phyloP scores from a whole-genome alignment of 176 grass and related monocot species.

The Eragrostis curvula region DNA sequence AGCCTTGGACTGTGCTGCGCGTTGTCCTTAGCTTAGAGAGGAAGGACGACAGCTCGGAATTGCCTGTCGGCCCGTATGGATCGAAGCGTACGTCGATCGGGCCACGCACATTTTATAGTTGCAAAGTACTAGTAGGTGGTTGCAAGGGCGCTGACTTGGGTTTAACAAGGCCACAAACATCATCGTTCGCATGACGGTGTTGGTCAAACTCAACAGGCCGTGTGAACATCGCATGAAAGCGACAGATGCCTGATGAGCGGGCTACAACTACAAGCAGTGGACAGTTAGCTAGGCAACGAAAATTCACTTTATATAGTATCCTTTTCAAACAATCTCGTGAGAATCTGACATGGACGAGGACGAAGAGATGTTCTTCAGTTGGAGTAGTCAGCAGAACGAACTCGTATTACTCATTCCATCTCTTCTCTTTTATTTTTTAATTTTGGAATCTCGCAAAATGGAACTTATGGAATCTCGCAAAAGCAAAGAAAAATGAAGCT shows the following conservation, averaged over 20 bases:
- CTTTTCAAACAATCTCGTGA: background rate
- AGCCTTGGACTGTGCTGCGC: constrained; percentile 23
- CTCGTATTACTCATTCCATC: background rate
- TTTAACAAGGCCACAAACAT: background rate
- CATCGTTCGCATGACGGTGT: background rate
- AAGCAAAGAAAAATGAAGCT: background rate
- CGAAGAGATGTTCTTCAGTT: background rate
- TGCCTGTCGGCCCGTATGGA: background rate
- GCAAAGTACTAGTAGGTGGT: no score
- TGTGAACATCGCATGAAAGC: background rate
- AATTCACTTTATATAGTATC: background rate
- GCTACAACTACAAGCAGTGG: no score
- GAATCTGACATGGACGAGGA: background rate
- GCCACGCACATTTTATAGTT: constrained; percentile 2
- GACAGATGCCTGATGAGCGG: background rate
- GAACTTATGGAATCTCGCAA: background rate
- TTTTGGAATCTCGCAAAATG: background rate
- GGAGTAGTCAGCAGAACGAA: background rate
- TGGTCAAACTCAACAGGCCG: background rate
- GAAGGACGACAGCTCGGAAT: constrained; percentile 2
- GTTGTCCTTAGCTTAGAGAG: background rate
- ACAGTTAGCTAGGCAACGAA: constrained; percentile 1
- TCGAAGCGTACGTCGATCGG: background rate
- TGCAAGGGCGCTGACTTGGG: background rate
- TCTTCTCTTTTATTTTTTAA: background rate